Evolutionary conservation across 768 basidiomycete species (phyloP).

Genomic region (Suillus weaverae): DNA sequence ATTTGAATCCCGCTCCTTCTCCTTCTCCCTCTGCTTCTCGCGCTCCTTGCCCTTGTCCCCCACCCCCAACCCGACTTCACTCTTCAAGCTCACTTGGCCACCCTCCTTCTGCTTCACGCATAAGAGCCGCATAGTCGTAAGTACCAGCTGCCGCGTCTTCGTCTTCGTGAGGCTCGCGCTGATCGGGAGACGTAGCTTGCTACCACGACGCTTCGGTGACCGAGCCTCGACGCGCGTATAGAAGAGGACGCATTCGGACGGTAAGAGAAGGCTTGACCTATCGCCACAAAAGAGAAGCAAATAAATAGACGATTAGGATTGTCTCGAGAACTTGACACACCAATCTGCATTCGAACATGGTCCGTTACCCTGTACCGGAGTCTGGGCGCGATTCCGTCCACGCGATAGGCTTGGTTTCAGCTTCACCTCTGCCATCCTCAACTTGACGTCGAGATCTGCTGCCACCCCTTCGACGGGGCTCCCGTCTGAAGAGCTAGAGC

Average conservation of each 20-base stretch:
- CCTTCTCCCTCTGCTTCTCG: constrained; percentile 20
- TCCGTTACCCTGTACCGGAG: constrained; percentile 54
- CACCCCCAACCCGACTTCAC: constrained; percentile 44
- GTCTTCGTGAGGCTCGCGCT: constrained; percentile 45
- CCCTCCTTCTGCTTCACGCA: constrained; percentile 52
- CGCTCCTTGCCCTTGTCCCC: constrained; percentile 4
- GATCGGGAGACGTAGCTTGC: constrained; percentile 51
- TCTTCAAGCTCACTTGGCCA: constrained; percentile 45
- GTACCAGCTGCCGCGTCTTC: constrained; percentile 54
- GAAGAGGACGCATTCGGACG: constrained; percentile 50
- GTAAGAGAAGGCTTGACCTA: constrained; percentile 40
- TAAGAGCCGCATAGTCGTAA: constrained; percentile 57
- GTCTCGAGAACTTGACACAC: constrained; percentile 34
- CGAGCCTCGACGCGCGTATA: constrained; percentile 55
- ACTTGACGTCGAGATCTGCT: background rate
- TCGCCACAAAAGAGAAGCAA: constrained; percentile 2
- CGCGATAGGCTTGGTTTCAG: constrained; percentile 36
- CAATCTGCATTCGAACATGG: constrained; percentile 38
- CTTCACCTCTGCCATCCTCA: constrained; percentile 16
- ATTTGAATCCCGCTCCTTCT: constrained; percentile 43
- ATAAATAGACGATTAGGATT: background rate
- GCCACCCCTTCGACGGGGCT: constrained; percentile 39
- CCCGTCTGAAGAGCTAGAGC: constrained; percentile 50
- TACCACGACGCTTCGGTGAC: constrained; percentile 55
- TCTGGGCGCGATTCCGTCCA: constrained; percentile 53